Base-by-base conservation (phyloP, 305 asterid genomes). In the Rubia balearica region DNA sequence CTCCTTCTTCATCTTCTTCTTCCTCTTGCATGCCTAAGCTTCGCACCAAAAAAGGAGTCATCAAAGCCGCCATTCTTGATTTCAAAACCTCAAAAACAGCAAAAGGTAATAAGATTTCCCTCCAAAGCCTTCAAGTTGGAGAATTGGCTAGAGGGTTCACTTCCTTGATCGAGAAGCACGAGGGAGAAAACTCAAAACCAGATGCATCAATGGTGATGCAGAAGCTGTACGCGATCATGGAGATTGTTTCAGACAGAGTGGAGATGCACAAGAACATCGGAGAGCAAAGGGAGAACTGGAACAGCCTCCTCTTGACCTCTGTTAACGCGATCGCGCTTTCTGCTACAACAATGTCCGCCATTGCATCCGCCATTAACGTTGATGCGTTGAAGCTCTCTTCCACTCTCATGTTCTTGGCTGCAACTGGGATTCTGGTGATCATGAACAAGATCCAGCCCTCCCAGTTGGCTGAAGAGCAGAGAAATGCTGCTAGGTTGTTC, bases 241-340 rank as follows among this genome's bases (percentile, higher is more conserved):
- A 76, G 24, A 30, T 41, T 0, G 68, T 76, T 71, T 55, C 73
- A 6, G 80, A 76, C 24, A 71, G 80, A 60, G 73, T 76, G 12
- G 76, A 71, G 49, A 76, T 76, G 80, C 80, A 76, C 24, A 60
- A 71, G n/a, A 76, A 76, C 21, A 71, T 76, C 24, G 64, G 69
- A 0, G 65, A 76, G 11, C 76, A 76, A 24, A 67, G 80, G 60
- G 45, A 71, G 9, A 71, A 49, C 0, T 76, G 76, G 80, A 76
- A 76, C 69, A 66, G 51, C 66, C 57, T 66, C 6, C 67, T 76
- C 6, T 13, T 71, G 16, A 59, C 68, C 2, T 76, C 80, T 17
- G 59, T 65, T 16, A 75, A 75, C 41, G 48, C 70, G 0, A 70
- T 76, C 24, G 67, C 75, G 0, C 80, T 76, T 49, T 69, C 72